Evolutionary conservation across 1,284 basidiomycete species (phyloP), one percentile per base, ranked within the genome.

Genomic region (Tylopilus sp.): DNA sequence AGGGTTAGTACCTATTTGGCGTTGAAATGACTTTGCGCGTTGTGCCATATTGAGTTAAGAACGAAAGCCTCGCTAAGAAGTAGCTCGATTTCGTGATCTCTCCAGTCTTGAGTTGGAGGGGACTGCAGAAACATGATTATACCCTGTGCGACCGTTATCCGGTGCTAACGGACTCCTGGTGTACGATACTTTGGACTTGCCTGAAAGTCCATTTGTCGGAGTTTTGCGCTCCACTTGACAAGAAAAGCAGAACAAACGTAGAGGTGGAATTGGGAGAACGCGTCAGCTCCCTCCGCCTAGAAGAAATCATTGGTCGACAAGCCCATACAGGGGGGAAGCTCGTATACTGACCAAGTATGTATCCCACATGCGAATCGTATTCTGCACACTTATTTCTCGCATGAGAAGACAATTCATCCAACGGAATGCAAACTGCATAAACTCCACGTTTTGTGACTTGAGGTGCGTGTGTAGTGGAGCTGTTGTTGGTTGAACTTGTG

Each of bases 81-180:
- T 70, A 98, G 81, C 66, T 97, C 94, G 39, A 97, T 88, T 65
- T 99, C 94, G 61, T 94, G 87, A 68, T 99, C 96, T 6, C 83
- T 84, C 96, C 97, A 99, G 44, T 81, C 80, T 61, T 96, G 91
- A 2, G 96, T 99, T 9, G 97, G 96, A 5, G 97, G 78, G 4
- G 91, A 92, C 70, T 99, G 96, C 3, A 99, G 77, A 73, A 97
- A 99, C 89, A 99, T 98, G 69, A 99, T 99, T 68, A 98, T 97
- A 44, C 92, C 93, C 92, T 96, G 34, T 2, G 13, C 1, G 8
- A n/a, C n/a, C n/a, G n/a, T n/a, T n/a, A n/a, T n/a, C n/a, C n/a
- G n/a, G n/a, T n/a, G n/a, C n/a, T n/a, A n/a, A n/a, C n/a, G n/a
- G n/a, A n/a, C n/a, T n/a, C n/a, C n/a, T n/a, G n/a, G n/a, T n/a